Evolutionary conservation across 1,284 basidiomycete species (phyloP), one percentile per base, ranked within the genome.

Genomic region (Irpex sp.): DNA sequence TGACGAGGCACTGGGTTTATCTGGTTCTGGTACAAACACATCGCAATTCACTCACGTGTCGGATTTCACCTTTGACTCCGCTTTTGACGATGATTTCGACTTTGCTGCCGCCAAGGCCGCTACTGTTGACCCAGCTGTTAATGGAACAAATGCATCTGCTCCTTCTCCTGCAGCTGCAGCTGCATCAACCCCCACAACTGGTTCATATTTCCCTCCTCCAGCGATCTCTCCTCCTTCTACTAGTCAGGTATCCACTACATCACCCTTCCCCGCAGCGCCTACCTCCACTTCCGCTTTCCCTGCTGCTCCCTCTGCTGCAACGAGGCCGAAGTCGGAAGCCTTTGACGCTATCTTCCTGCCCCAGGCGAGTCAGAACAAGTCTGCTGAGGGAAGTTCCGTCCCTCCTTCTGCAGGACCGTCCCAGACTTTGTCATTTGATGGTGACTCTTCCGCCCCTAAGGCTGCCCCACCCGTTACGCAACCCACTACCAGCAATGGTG

Each of bases 11-110:
- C 81, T 90, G 71, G 82, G 85, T 31, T 76, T 85, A 6, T 77
- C 85, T 1, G 71, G 77, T 6, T 70, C 79, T 2, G 61, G 70
- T 17, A 75, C 79, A 9, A 59, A 26, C 31, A 43, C 37, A 2
- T 69, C 77, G 13, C 56, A 64, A 17, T 64, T 64, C 57, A 65
- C 70, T 46, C 62, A 67, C 19, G 57, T 67, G 2, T 78, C 83
- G 2, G 75, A 77, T 15, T 85, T 88, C 67, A 78, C 84, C 8
- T 89, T 92, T 64, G 89, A 89, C 63, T 78, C 84, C 61, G 82
- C 80, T n/a, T 95, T 95, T 68, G 93, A 95, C 39, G 93, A 94
- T 69, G 90, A 92, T 66, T 94, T 95, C 72, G 93, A 95, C 76
- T 95, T 95, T 67, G 80, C 77, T 1, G 79, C 84, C 54, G 79